phyloP scores from a whole-genome alignment of 176 grass and related monocot genomes.

The Tillandsia leiboldiana region DNA sequence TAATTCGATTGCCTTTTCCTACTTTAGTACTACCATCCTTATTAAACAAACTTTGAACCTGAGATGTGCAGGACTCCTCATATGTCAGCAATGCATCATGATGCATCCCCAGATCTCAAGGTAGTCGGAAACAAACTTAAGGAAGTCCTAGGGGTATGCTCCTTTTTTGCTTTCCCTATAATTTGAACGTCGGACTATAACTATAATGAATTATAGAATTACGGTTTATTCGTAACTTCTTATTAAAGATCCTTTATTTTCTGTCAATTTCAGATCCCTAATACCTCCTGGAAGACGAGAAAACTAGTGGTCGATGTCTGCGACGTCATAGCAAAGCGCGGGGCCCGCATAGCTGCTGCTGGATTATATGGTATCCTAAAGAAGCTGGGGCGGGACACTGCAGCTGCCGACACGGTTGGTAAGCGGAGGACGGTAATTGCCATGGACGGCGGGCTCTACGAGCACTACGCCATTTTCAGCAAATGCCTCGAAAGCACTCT shows the following conservation, averaged over 20 bases:
- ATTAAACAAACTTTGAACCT: conserved; percentile 16
- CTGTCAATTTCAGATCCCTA: conserved; percentile 34
- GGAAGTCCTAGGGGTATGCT: conserved; percentile 43
- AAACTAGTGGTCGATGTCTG: conserved; percentile 28
- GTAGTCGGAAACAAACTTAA: conserved; percentile 41
- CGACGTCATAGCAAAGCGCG: conserved; percentile 46
- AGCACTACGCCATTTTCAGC: conserved; percentile 31
- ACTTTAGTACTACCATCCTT: not conserved
- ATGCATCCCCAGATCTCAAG: conserved; percentile 48
- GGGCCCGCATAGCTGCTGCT: conserved; percentile 35
- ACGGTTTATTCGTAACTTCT: not conserved
- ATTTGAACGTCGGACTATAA: not conserved
- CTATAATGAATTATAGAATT: not conserved
- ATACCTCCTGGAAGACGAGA: conserved; percentile 43
- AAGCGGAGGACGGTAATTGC: conserved; percentile 24
- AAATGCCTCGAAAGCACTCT: conserved; percentile 25
- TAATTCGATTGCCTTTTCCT: too few relatives aligned
- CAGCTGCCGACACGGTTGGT: conserved; percentile 4
- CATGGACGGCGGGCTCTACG: conserved; percentile 31
- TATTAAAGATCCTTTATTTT: not conserved
- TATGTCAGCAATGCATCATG: conserved; percentile 52
- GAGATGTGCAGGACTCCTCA: conserved; percentile 35
- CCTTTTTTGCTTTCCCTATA: not conserved
- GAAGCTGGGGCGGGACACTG: conserved; percentile 35
- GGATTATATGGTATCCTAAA: conserved; percentile 52